phyloP scores from a whole-genome alignment of 2,329 filamentous ascomycete genomes.

The Fusarium sp. region DNA sequence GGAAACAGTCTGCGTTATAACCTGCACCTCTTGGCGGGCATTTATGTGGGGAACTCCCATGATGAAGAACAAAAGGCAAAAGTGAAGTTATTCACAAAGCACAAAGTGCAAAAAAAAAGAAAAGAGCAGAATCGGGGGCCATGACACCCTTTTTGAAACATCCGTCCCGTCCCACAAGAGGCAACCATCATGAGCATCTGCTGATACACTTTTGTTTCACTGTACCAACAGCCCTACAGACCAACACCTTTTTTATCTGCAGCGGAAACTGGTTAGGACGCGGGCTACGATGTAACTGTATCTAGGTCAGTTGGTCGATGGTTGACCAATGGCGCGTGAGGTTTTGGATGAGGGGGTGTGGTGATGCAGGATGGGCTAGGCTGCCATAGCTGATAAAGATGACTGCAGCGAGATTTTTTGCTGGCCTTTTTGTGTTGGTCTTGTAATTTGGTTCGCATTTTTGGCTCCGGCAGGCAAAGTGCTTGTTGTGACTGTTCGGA shows the following conservation, averaged over 20 bases:
- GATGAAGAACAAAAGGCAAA: background rate
- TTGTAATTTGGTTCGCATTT: slow-evolving; percentile 24
- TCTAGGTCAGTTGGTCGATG: slow-evolving; percentile 21
- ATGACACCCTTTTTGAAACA: slow-evolving; percentile 30
- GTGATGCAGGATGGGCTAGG: slow-evolving; percentile 37
- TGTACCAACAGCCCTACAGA: background rate
- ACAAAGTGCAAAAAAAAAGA: slow-evolving; percentile 25
- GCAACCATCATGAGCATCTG: slow-evolving; percentile 38
- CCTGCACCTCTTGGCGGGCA: slow-evolving; percentile 40
- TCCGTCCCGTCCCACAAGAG: slow-evolving; percentile 22
- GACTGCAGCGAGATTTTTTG: slow-evolving; percentile 5
- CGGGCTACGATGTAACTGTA: slow-evolving; percentile 22
- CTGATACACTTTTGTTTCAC: slow-evolving; percentile 28
- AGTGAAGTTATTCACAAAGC: slow-evolving; percentile 30
- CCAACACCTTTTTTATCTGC: slow-evolving; percentile 6
- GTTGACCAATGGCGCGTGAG: slow-evolving; percentile 27
- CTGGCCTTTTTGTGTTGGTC: slow-evolving; percentile 22
- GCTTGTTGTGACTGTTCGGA: background rate
- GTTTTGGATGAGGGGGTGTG: slow-evolving; percentile 18
- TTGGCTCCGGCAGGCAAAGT: background rate
- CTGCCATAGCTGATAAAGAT: slow-evolving; percentile 31
- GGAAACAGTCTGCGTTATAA: slow-evolving; percentile 51
- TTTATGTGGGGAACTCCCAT: slow-evolving; percentile 28
- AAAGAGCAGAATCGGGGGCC: slow-evolving; percentile 1
- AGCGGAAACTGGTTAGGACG: slow-evolving; percentile 9